Conservation (phyloP, 2,329 filamentous ascomycete species). For the Colletotrichum scovillei region DNA sequence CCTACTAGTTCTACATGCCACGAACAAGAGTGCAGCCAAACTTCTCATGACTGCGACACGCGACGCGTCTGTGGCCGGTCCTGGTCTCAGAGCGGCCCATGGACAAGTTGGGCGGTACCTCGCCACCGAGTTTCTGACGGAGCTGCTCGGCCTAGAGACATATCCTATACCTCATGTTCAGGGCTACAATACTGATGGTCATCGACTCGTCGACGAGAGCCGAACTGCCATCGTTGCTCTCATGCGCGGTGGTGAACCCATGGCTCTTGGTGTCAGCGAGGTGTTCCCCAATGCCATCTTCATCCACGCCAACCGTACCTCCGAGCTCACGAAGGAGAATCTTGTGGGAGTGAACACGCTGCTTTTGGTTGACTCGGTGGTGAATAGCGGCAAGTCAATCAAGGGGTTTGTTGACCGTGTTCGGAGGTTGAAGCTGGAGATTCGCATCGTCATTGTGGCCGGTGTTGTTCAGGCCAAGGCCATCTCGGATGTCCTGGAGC, state of each 20-base stretch:
- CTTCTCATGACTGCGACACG: slow-evolving; percentile 66
- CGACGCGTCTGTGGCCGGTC: slow-evolving; percentile 58
- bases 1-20: slow-evolving; percentile 54
- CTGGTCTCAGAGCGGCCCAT: slow-evolving; percentile 61
- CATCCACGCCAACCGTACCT: slow-evolving; percentile 53
- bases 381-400: slow-evolving; percentile 67
- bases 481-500: slow-evolving; percentile 33
- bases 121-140: slow-evolving; percentile 58
- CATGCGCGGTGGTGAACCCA: slow-evolving; percentile 70
- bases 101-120: slow-evolving; percentile 62
- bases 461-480: slow-evolving; percentile 62
- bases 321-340: slow-evolving; percentile 56
- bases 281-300: slow-evolving; percentile 64
- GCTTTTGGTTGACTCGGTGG: slow-evolving; percentile 69
- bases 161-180: slow-evolving; percentile 64
- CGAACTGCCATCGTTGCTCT: slow-evolving; percentile 61
- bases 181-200: slow-evolving; percentile 54
- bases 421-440: slow-evolving; percentile 47
- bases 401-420: slow-evolving; percentile 60
- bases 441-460: slow-evolving; percentile 65
- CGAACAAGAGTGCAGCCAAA: slow-evolving; percentile 53
- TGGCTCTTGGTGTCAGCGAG: slow-evolving; percentile 52
- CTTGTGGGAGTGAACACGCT: slow-evolving; percentile 52
- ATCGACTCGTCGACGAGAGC: slow-evolving; percentile 61
- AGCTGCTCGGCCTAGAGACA: slow-evolving; percentile 61